These are phyloP conservation scores for Salvia miltiorrhiza DNA, from an alignment of 257 asterid genomes.

Conservation along the genomic window DNA sequence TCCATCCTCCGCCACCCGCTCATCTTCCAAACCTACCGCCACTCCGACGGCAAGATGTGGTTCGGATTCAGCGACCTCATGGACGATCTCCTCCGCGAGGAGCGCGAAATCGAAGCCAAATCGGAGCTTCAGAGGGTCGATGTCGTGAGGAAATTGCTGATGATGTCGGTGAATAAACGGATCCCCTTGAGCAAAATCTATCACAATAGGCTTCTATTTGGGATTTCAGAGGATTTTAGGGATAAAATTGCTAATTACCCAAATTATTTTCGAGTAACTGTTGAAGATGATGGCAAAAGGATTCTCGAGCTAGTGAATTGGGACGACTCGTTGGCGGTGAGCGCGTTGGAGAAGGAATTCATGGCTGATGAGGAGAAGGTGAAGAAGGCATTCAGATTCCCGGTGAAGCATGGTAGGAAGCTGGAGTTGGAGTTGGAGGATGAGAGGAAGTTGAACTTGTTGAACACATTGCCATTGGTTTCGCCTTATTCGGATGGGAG, in stretches of 20 bases:
- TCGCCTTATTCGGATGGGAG: conserved; percentile 92
- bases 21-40: conserved; percentile 65
- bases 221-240: conserved; percentile 79
- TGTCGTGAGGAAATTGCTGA: conserved; percentile 66
- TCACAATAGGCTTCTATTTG: conserved; percentile 74
- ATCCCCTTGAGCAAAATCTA: conserved; percentile 73
- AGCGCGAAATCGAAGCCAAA: conserved; percentile 31
- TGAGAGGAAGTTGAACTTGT: conserved; percentile 70
- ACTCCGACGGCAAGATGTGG: conserved; percentile 74
- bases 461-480: conserved; percentile 85
- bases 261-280: conserved; percentile 48
- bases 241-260: conserved; percentile 67
- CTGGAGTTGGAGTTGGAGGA: conserved; percentile 68
- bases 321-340: conserved; percentile 72
- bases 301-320: conserved; percentile 74
- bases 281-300: conserved; percentile 67
- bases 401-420: conserved; percentile 63
- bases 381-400: conserved; percentile 70
- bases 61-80: conserved; percentile 76
- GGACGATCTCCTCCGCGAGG: conserved; percentile 47
- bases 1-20: conserved; percentile 73
- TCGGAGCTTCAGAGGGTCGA: conserved; percentile 53
- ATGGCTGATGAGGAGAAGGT: conserved; percentile 77
- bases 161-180: conserved; percentile 69
- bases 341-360: conserved; percentile 69